Conservation (phyloP, 2,329 filamentous ascomycete genomes). For the Cladosporium sp. region DNA sequence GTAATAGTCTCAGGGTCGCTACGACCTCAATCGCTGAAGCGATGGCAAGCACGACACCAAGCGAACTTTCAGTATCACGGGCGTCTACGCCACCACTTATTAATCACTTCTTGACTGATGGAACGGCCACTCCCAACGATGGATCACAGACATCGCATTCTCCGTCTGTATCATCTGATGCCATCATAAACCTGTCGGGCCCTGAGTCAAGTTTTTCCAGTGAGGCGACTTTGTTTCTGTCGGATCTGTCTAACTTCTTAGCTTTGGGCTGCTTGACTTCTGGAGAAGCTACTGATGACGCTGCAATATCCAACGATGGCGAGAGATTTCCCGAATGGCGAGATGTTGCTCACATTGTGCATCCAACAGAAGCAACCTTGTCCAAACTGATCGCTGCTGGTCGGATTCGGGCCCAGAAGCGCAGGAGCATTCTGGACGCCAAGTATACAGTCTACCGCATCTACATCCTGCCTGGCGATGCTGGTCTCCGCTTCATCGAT, state of each 20-base stretch:
- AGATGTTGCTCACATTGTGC: not conserved
- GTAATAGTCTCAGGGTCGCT: not conserved
- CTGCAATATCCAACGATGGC: not conserved
- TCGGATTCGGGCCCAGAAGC: slow-evolving; percentile 20
- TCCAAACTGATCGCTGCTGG: slow-evolving; percentile 17
- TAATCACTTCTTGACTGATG: not conserved
- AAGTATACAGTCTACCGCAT: slow-evolving; percentile 20
- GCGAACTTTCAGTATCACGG: not conserved
- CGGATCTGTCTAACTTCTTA: slow-evolving; percentile 22
- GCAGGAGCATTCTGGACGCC: slow-evolving; percentile 1
- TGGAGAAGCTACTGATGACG: slow-evolving; percentile 9
- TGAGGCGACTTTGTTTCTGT: slow-evolving; percentile 1
- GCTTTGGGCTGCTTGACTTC: slow-evolving; percentile 23
- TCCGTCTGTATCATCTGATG: not conserved
- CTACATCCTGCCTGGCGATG: slow-evolving; percentile 43
- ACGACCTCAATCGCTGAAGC: not conserved
- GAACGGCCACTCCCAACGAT: not conserved
- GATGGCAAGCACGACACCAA: not conserved
- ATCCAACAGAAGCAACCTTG: slow-evolving; percentile 8
- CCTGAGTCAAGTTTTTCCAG: not conserved
- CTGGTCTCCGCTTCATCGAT: slow-evolving; percentile 51
- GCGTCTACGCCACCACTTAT: not conserved
- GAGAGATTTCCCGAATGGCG: not conserved
- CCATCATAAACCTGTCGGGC: too few species aligned
- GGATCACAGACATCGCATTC: not conserved